Evolutionary conservation across 768 basidiomycete species (phyloP), one percentile per base, ranked within the genome.

Genomic region (Boletus rubropictus): DNA sequence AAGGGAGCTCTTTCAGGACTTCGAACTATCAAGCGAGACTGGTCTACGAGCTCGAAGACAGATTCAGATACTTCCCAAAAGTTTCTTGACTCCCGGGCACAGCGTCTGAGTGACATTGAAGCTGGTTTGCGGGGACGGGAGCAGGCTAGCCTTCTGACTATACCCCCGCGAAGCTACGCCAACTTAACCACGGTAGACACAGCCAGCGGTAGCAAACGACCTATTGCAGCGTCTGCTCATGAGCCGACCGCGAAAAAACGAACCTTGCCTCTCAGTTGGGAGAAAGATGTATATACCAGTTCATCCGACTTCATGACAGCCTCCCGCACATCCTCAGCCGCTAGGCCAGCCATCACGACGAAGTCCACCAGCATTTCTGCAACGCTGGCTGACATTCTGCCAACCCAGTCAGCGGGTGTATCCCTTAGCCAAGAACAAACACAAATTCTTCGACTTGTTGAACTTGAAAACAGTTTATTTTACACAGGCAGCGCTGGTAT

Each of bases 401-500:
- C 58, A 5, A 33, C 51, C 2, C 63, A 64, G 48, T 57, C 62
- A 28, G 63, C 77, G 2, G 51, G 66, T 2, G 66, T 92, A 17
- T 76, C 79, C 52, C 72, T 98, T 49, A 95, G 92, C 65, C 68
- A 77, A 49, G 94, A 98, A 60, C 96, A 99, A 67, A 82, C 72
- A 42, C 78, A 85, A 49, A 89, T 99, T 39, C 70, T 96, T 50
- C 75, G 78, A 48, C 72, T 96, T 29, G 93, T 93, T 1, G 71
- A 83, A 28, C 72, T 79, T 11, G 82, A 80, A 3, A 65, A 81
- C 38, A 95, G 82, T 57, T 60, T 98, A 25, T 99, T 99, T 60
- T 99, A 97, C 65, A 99, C 95, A 2, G 96, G 96, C 22, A 91
- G 89, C 72, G 96, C 96, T 49, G 95, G 94, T 96, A 53, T 53